Evolutionary conservation across 306 rosid species (phyloP), one percentile per base, ranked within the genome.

Genomic region (Clitoria ternatea): DNA sequence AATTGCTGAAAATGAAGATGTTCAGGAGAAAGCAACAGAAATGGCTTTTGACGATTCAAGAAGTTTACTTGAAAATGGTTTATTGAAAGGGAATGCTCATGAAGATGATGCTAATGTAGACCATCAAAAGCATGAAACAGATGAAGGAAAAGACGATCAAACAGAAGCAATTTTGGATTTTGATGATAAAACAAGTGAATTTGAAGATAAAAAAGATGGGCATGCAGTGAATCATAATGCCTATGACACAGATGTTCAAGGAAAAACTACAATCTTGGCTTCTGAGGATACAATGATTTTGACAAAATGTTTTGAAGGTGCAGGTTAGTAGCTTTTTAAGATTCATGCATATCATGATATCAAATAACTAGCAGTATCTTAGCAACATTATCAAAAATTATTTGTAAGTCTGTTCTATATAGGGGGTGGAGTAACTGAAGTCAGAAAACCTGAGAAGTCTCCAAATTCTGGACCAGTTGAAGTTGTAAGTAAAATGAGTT

Each of bases 391-490:
- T 60, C 10, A 19, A 15, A 24, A 50, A 20, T 45, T 18, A 3
- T 17, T 30, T 50, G 42, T 30, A 33, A 53, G 47, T 75, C 19
- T 69, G 23, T 77, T 50, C 37, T 72, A 32, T 72, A 32, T 45
- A 80, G 86, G 23, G 63, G 30, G 78, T 65, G 81, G 78, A 77
- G 77, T 61, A 69, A 63, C 7, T 73, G 86, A 71, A 66, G 77
- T 52, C 68, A 47, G 26, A 72, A 47, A 53, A 30, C 32, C 40
- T 40, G 86, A 61, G 50, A 71, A 53, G 27, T 74, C 80, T 78
- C 62, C 64, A 74, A 55, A 24, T 27, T 48, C 77, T 61, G 54
- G 60, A 53, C 29, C 82, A 19, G 57, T 29, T 40, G 87, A 79
- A 56, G 53, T 6, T 22, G 44, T 39, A 44, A 79, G 12, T 48